Evolutionary conservation across 345 rosid genomes (phyloP).

Genomic region (Diplotaxis tenuifolia): DNA sequence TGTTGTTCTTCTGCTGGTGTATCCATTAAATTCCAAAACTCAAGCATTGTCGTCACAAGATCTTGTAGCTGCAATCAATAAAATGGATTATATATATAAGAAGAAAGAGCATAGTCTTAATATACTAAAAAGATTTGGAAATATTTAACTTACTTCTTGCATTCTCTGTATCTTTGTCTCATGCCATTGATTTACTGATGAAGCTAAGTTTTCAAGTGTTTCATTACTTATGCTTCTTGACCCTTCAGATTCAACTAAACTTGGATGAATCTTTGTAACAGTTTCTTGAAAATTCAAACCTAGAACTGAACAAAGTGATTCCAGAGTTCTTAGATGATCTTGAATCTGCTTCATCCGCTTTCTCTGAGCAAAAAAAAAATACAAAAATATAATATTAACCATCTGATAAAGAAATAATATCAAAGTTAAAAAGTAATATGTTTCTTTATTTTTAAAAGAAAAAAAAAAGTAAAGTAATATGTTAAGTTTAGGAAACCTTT

Average conservation of each 20-base stretch:
- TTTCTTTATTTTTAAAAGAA: no score
- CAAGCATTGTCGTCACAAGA: constrained; percentile 82
- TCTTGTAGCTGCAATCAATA: constrained; percentile 80
- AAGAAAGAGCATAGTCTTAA: neutral
- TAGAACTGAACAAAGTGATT: constrained; percentile 67
- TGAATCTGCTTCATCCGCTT: constrained; percentile 63
- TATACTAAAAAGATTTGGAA: neutral
- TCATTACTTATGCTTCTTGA: constrained; percentile 49
- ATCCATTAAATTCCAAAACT: constrained; percentile 93
- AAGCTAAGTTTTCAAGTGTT: constrained; percentile 51
- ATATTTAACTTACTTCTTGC: constrained; percentile 54
- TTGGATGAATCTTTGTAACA: constrained; percentile 52
- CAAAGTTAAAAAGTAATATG: neutral
- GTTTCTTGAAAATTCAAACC: constrained; percentile 56
- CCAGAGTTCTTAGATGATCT: constrained; percentile 46
- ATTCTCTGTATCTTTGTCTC: constrained; percentile 77
- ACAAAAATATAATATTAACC: neutral
- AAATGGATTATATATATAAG: neutral
- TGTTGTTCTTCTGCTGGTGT: constrained; percentile 94
- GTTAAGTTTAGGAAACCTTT: constrained; percentile 44
- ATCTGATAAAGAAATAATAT: neutral
- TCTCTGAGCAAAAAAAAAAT: constrained; percentile 43
- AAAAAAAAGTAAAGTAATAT: no score
- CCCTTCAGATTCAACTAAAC: constrained; percentile 53
- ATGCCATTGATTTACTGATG: constrained; percentile 47